Conservation (phyloP, 2,329 filamentous ascomycete genomes). For the Didymella arachidicola region DNA sequence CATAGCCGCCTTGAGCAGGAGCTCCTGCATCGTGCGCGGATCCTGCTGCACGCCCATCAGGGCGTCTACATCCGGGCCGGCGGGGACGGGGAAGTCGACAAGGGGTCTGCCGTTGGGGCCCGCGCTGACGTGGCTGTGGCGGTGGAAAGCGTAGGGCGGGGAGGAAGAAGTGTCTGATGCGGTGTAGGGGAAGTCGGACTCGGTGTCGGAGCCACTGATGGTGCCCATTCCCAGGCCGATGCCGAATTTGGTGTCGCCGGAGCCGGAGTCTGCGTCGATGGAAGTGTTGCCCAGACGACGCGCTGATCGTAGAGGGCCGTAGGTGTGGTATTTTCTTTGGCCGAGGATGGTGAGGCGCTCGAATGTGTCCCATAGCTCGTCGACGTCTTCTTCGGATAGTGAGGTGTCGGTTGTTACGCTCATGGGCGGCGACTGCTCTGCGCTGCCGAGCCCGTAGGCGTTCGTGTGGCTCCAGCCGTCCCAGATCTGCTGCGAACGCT, state of each 20-base stretch:
- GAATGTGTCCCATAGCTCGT: slow-evolving; percentile 47
- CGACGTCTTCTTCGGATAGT: slow-evolving; percentile 47
- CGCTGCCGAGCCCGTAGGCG: slow-evolving; percentile 41
- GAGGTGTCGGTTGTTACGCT: slow-evolving; percentile 44
- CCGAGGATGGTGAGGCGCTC: slow-evolving; percentile 31
- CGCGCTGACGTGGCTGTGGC: slow-evolving; percentile 35
- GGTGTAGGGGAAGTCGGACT: slow-evolving; percentile 36
- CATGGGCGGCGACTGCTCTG: slow-evolving; percentile 43
- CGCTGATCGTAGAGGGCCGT: slow-evolving; percentile 22
- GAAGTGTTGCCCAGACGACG: slow-evolving; percentile 27
- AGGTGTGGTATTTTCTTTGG: slow-evolving; percentile 27
- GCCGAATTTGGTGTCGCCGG: slow-evolving; percentile 14
- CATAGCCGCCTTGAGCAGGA: slow-evolving; percentile 41
- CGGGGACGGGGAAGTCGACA: slow-evolving; percentile 45
- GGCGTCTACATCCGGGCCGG: slow-evolving; percentile 40
- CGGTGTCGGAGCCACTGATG: slow-evolving; percentile 23
- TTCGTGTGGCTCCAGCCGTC: slow-evolving; percentile 46
- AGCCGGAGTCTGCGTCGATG: slow-evolving; percentile 17
- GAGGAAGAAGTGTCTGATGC: slow-evolving; percentile 23
- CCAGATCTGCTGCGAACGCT: slow-evolving; percentile 43
- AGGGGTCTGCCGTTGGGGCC: slow-evolving; percentile 45
- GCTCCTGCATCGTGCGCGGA: slow-evolving; percentile 30
- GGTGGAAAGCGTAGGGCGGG: slow-evolving; percentile 20
- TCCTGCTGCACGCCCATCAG: slow-evolving; percentile 35
- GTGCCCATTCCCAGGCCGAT: slow-evolving; percentile 17